These are phyloP conservation scores for Penicillium corylophilum DNA, from an alignment of 2,329 filamentous ascomycete genomes.

Conservation along the genomic window DNA sequence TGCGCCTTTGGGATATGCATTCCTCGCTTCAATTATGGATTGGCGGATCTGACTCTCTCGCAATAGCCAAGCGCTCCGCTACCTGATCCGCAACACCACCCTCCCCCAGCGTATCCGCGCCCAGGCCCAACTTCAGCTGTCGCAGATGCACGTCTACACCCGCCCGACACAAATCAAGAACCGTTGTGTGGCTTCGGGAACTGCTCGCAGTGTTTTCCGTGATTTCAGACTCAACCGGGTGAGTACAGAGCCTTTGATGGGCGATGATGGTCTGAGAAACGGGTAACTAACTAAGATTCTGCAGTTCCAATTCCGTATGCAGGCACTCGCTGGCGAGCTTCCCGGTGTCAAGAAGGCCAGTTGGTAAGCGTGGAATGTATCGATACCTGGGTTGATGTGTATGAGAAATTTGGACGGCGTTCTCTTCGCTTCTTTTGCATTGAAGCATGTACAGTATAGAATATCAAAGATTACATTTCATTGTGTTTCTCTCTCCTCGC, in stretches of 20 bases:
- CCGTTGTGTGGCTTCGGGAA: conserved; percentile 88
- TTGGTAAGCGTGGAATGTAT: conserved; percentile 62
- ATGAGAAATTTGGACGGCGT: conserved; percentile 27
- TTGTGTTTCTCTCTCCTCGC: background rate
- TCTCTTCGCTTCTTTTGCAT: conserved; percentile 20
- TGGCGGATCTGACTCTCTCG: background rate
- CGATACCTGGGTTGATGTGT: conserved; percentile 6
- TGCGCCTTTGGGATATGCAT: background rate
- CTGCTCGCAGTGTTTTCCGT: conserved; percentile 81
- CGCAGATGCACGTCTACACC: conserved; percentile 95
- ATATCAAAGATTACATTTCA: conserved; percentile 8
- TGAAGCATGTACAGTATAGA: conserved; percentile 27
- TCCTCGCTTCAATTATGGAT: background rate
- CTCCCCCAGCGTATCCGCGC: conserved; percentile 79
- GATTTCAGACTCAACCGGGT: conserved; percentile 92
- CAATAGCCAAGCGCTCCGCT: conserved; percentile 81
- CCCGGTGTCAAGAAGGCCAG: conserved; percentile 95
- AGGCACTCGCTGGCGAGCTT: conserved; percentile 79
- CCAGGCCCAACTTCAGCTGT: conserved; percentile 87
- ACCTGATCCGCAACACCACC: conserved; percentile 89
- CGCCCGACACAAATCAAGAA: conserved; percentile 91
- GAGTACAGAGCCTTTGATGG: conserved; percentile 42
- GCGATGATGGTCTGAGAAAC: background rate
- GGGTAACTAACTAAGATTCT: conserved; percentile 19
- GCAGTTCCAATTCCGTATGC: conserved; percentile 89